A percentile compares a stretch with the other conserved stretches of the same genome.
These are phyloP conservation scores for Calonectria fujianensis DNA, from an alignment of 2,329 filamentous ascomycete genomes.

Conservation along the genomic window DNA sequence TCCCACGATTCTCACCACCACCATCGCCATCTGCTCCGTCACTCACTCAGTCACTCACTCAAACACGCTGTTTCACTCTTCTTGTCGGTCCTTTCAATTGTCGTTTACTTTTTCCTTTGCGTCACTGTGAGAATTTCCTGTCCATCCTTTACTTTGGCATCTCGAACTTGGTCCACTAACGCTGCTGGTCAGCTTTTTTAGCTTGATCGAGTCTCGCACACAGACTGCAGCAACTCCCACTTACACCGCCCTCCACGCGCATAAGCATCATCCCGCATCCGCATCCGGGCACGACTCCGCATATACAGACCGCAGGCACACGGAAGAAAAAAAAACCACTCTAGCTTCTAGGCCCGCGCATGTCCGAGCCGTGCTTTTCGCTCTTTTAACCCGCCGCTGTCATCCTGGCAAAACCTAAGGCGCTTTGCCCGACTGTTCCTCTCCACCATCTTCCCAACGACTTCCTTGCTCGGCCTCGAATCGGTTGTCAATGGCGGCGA, in stretches of 20 bases:
- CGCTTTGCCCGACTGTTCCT: constrained; percentile 26
- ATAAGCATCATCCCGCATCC: constrained; percentile 52
- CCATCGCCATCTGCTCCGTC: constrained; percentile 9
- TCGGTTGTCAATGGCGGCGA: constrained; percentile 70
- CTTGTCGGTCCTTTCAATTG: constrained; percentile 6
- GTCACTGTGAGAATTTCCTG: constrained; percentile 10
- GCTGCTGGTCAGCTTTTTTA: constrained; percentile 42
- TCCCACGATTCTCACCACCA: not conserved
- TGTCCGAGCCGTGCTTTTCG: not conserved
- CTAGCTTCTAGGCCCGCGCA: constrained; percentile 29
- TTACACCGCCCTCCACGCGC: constrained; percentile 55
- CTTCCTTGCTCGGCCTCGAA: constrained; percentile 39
- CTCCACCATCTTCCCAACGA: constrained; percentile 37
- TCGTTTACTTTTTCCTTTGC: constrained; percentile 10
- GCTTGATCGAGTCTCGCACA: constrained; percentile 36
- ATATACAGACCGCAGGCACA: constrained; percentile 8
- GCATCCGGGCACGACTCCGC: constrained; percentile 38
- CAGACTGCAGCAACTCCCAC: constrained; percentile 52
- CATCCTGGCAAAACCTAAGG: constrained; percentile 11
- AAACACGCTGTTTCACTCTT: not conserved
- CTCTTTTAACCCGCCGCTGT: not conserved
- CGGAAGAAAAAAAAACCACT: constrained; percentile 27
- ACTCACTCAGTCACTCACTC: constrained; percentile 24
- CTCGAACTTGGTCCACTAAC: constrained; percentile 34
- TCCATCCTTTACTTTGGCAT: constrained; percentile 29